phyloP scores from a whole-genome alignment of 306 rosid species.

The Quercus suber region DNA sequence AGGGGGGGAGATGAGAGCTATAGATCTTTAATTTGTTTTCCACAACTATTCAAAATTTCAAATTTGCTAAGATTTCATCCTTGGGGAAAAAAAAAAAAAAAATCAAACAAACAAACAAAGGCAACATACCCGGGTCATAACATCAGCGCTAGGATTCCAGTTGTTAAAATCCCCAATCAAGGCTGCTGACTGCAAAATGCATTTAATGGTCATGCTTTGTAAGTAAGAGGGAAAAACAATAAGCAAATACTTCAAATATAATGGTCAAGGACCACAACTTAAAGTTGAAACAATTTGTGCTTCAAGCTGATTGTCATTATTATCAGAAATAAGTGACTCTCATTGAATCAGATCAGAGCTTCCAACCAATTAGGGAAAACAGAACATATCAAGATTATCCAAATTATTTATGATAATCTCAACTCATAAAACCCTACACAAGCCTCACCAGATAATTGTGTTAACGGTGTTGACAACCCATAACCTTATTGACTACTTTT shows the following conservation, averaged over 20 bases:
- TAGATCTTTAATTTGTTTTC: not conserved
- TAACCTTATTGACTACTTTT: not conserved
- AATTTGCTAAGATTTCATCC: not conserved
- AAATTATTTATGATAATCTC: not conserved
- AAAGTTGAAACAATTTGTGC: not conserved
- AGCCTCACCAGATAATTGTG: not conserved
- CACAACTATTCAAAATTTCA: not conserved
- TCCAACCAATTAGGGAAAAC: not conserved
- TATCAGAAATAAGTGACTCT: not conserved
- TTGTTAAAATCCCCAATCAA: constrained; percentile 92
- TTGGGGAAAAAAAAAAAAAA: too few relatives aligned
- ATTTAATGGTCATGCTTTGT: not conserved
- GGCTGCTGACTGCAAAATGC: constrained; percentile 76
- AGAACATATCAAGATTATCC: not conserved
- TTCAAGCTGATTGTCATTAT: not conserved
- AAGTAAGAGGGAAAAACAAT: not conserved
- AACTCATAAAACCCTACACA: not conserved
- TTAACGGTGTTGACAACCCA: not conserved
- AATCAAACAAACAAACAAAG: not conserved
- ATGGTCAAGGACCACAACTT: not conserved
- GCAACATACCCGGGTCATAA: constrained; percentile 73
- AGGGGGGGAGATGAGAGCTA: not conserved
- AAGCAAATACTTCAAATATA: not conserved
- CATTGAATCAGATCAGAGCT: not conserved
- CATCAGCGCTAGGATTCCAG: constrained; percentile 92